These are phyloP conservation scores for Ramichloridium luteum DNA, from an alignment of 2,329 filamentous ascomycete genomes.

Conservation along the genomic window DNA sequence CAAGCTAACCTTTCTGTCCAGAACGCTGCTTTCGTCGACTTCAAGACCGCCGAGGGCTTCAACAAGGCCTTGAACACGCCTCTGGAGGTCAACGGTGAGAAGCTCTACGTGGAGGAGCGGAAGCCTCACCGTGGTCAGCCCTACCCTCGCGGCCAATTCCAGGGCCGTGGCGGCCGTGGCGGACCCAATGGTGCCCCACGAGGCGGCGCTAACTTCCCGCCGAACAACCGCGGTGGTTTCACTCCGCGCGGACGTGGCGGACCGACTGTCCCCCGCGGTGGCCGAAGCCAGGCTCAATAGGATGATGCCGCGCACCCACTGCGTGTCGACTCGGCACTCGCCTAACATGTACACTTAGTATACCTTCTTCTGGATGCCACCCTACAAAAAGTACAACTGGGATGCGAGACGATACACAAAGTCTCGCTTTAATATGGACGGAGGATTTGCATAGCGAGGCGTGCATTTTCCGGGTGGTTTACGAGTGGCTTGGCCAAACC, in stretches of 20 bases:
- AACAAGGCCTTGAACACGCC: slow-evolving; percentile 70
- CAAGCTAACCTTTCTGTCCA: slow-evolving; percentile 27
- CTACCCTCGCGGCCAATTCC: slow-evolving; percentile 27
- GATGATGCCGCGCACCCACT: background rate
- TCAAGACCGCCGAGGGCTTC: slow-evolving; percentile 67
- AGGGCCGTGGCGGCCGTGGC: slow-evolving; percentile 41
- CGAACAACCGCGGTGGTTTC: slow-evolving; percentile 52
- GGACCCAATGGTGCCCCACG: slow-evolving; percentile 50
- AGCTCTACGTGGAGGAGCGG: slow-evolving; percentile 78
- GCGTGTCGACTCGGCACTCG: background rate
- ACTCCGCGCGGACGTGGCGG: slow-evolving; percentile 30
- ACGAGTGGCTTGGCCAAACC: too few relatives aligned
- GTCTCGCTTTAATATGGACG: too few relatives aligned
- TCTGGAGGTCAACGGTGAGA: slow-evolving; percentile 69
- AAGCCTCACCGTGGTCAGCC: slow-evolving; percentile 41
- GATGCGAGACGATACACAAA: too few relatives aligned
- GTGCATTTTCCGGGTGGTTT: too few relatives aligned
- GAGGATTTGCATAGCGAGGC: too few relatives aligned
- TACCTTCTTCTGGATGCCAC: too few relatives aligned
- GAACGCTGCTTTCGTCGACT: slow-evolving; percentile 98
- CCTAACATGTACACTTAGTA: background rate
- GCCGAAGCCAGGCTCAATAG: slow-evolving; percentile 14
- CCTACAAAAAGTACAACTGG: too few relatives aligned
- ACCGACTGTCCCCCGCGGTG: slow-evolving; percentile 14
- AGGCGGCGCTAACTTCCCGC: slow-evolving; percentile 45